A percentile compares a stretch with the other conserved stretches of the same genome.
Evolutionary conservation across 495 filamentous ascomycete species (phyloP).

Genomic region (Daldinia loculata): DNA sequence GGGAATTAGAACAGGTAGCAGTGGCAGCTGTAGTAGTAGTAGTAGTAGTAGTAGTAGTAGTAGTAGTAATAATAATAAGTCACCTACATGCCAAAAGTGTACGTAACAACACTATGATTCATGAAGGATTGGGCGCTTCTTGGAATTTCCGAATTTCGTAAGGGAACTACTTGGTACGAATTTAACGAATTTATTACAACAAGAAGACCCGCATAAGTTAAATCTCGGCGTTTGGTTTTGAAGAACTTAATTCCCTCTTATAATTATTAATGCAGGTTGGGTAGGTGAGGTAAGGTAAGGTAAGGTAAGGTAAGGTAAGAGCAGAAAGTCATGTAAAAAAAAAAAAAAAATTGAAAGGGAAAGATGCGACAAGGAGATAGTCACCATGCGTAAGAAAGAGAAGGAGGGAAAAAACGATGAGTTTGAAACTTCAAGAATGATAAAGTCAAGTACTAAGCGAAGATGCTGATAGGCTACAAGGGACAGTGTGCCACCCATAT

Average conservation of each 20-base stretch:
- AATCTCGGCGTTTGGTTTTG: background rate
- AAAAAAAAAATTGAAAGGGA: background rate
- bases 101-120: background rate
- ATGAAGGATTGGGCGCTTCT: background rate
- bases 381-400: conserved; percentile 1
- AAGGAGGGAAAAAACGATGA: conserved; percentile 14
- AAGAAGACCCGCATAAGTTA: conserved; percentile 1
- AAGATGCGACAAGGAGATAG: background rate
- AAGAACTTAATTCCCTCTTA: background rate
- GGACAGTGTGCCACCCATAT: conserved; percentile 23
- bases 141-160: background rate
- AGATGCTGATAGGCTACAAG: conserved; percentile 34
- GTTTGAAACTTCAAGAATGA: conserved; percentile 34
- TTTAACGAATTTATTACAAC: background rate
- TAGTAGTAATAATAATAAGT: background rate
- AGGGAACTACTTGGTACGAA: background rate
- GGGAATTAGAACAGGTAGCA: conserved; percentile 11
- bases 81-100: background rate
- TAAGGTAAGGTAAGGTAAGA: background rate
- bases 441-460: conserved; percentile 31
- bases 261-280: background rate
- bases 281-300: conserved; percentile 3
- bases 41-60: background rate
- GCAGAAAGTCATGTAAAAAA: background rate
- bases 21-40: background rate